Base-by-base conservation (phyloP, 129 eudicot genomes). In the Kitagawia praeruptora region DNA sequence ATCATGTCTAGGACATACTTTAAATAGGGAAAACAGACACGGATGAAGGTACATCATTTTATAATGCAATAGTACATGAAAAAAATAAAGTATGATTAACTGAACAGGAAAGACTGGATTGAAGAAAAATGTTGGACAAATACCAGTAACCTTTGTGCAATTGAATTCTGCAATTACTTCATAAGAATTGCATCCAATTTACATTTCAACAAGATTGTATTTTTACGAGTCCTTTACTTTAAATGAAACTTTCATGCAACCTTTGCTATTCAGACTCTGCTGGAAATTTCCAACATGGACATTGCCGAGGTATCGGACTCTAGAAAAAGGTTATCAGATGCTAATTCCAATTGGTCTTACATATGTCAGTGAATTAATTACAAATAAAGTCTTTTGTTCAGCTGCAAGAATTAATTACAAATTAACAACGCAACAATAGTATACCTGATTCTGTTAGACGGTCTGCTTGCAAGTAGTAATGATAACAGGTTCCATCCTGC, bases 401-500 rank as follows among this genome's bases (percentile, higher is more conserved):
- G 41, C 72, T 37, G n/a, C 11, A 77, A 58, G 37, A 8, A 1
- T 41, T 40, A 61, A 23, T 74, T 10, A 41, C 3, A 74, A 45
- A 6, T 77, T 74, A 4, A 41, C 37, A 74, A 27, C 6, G 37
- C 27, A 27, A 25, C 56, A 44, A 44, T 13, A 1, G 10, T 25
- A 12, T 81, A 96, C 99, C 99, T 90, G 82, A 96, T 92, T 84
- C 99, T 90, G 67, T 92, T 84, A 47, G 88, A 87, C 66, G 99
- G 92, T 81, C 88, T 96, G 76, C 87, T 78, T 40, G 99, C 99
- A 76, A 96, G 92, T 76, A 96, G 92, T 69, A 96, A 78, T 12
- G 98, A 86, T 67, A 96, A 87, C 56, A 96, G 88, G 79, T 96
- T 89, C 99, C 99, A 96, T 76, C 99, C 99, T 45, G 97, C 97